Base-by-base conservation (phyloP, 2,329 filamentous ascomycete genomes). In the Sclerotinia borealis region DNA sequence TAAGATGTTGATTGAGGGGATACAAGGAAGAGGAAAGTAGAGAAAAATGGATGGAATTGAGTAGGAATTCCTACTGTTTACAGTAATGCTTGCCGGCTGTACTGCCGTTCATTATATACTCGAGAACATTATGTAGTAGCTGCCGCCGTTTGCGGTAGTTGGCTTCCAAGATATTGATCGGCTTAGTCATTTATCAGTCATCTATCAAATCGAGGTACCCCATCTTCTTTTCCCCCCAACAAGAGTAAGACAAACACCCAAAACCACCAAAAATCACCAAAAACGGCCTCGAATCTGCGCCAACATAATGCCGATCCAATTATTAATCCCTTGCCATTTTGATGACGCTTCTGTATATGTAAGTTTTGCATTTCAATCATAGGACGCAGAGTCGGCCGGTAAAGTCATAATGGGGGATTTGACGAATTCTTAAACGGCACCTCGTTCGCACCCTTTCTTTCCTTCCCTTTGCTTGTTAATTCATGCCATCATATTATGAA, bases 131-230 rank as follows among this genome's bases (percentile, higher is more conserved):
- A n/a, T n/a, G n/a, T n/a, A n/a, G n/a, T n/a, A n/a, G n/a, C 37
- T 59, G 59, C 59, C 59, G 59, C 59, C 59, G 59, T 48, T 61
- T 61, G 59, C 59, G 59, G 59, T 27, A 54, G 36, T 54, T 17
- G 5, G 48, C 37, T 31, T 43, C 37, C 25, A n/a, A 22, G n/a
- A 17, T 36, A 3, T 34, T 45, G 29, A 3, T 34, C 34, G 29
- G 52, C 52, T 56, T 56, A 56, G 52, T 56, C 52, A 56, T 56
- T 39, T 55, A 43, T 43, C 25, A 55, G n/a, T n/a, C n/a, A n/a
- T n/a, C n/a, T n/a, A n/a, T n/a, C n/a, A n/a, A n/a, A n/a, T n/a
- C n/a, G n/a, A n/a, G n/a, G n/a, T n/a, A n/a, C n/a, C n/a, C n/a
- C n/a, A 29, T n/a, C n/a, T 34, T 22, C 27, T n/a, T 34, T 34